Base-by-base conservation (phyloP, 495 filamentous ascomycete species). In the Glonium stellatum region DNA sequence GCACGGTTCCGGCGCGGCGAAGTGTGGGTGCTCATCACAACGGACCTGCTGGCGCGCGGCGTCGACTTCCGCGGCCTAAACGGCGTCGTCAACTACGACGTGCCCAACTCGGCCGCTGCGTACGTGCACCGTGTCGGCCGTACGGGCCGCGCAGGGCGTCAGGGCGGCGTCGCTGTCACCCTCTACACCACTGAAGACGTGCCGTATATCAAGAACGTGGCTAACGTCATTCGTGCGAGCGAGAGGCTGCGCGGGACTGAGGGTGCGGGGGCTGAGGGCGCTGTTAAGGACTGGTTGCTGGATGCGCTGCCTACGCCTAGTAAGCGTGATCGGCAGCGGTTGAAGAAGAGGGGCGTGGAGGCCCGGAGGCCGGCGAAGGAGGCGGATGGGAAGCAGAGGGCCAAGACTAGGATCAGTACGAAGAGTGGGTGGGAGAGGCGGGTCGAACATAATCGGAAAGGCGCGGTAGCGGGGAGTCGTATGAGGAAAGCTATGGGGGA, bases 111-210 rank as follows among this genome's bases (percentile, higher is more conserved):
- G 0, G 84, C 86, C 5, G 90, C 91, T 4, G 83, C 86, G 5
- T 98, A 98, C 64, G 87, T 98, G 21, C 93, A 98, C 74, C 89
- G 93, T 22, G 89, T 92, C 1, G 93, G 93, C 4, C 82, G 93
- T 55, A 97, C 95, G 0, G 93, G 92, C 1, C 78, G 93, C 55
- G 92, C 91, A 1, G 92, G 93, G 3, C 80, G 90, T 52, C 83
- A 87, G 67, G 92, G 92, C 27, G 93, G 93, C 22, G 81, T 95
- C n/a, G 91, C 90, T 0, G 86, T 97, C 0, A 97, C 93, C 0
- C 85, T 92, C 59, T 98, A 95, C 67, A 97, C 93, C 0, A 89
- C 93, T 69, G 93, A 95, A 52, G 93, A 98, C 70, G 84, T 97
- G 22, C 84, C 87, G 1, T 89, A 90, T 64, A 81, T 98, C 18